phyloP scores from a whole-genome alignment of 2,329 filamentous ascomycete species.

The Triangularia verruculosa region DNA sequence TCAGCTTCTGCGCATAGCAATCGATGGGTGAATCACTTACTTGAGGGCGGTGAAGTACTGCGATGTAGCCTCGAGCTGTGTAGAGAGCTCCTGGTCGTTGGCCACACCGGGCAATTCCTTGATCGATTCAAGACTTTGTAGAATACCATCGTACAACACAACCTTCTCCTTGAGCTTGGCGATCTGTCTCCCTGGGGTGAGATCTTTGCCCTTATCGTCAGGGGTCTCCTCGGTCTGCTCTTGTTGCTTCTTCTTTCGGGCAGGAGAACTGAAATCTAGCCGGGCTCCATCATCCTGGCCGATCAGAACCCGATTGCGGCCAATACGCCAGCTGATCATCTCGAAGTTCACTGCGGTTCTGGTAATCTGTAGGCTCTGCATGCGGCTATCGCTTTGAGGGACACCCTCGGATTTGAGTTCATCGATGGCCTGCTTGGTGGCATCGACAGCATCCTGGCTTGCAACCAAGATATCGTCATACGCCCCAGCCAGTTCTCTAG shows the following conservation, averaged over 20 bases:
- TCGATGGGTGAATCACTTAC: constrained; percentile 45
- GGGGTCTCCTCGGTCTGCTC: constrained; percentile 39
- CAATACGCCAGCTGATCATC: constrained; percentile 91
- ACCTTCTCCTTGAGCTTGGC: constrained; percentile 80
- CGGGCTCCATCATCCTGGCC: constrained; percentile 76
- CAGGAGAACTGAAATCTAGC: constrained; percentile 46
- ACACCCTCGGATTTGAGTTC: constrained; percentile 82
- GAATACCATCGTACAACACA: constrained; percentile 84
- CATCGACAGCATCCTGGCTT: constrained; percentile 91
- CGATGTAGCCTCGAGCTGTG: constrained; percentile 73
- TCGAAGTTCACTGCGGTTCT: constrained; percentile 92
- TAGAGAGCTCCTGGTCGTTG: constrained; percentile 71
- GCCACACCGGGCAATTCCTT: constrained; percentile 87
- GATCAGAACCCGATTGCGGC: constrained; percentile 83
- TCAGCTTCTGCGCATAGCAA: neutral
- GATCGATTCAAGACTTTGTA: constrained; percentile 88
- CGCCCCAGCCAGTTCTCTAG: constrained; percentile 71
- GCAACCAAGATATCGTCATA: constrained; percentile 90
- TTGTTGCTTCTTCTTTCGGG: constrained; percentile 41
- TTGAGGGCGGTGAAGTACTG: constrained; percentile 87
- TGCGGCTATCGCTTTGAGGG: constrained; percentile 75
- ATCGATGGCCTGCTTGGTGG: constrained; percentile 88
- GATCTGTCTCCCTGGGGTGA: constrained; percentile 71
- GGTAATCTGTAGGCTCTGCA: constrained; percentile 91
- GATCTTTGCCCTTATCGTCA: constrained; percentile 46